A percentile compares a stretch with the other conserved stretches of the same genome.
Evolutionary conservation across 768 basidiomycete genomes (phyloP).

Genomic region (Termitomyces sp.): DNA sequence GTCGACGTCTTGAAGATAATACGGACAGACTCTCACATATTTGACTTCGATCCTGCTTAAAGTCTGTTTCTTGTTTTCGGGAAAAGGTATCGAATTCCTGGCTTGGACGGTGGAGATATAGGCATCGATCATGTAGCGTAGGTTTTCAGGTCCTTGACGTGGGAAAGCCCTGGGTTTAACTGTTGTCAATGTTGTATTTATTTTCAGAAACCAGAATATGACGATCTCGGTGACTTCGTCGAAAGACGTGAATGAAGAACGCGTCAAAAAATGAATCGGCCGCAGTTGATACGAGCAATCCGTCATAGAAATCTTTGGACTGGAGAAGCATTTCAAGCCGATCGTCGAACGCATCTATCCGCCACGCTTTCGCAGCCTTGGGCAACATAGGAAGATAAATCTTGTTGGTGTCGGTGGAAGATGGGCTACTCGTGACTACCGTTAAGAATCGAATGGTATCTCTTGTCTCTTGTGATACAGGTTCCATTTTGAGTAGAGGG

Average conservation of each 20-base stretch:
- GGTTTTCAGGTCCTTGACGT: too few species aligned
- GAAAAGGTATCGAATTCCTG: not conserved
- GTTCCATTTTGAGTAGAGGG: not conserved
- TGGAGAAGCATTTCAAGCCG: too few species aligned
- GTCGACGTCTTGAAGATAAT: not conserved
- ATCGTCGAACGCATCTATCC: too few species aligned
- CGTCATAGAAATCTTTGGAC: too few species aligned
- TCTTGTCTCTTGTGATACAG: not conserved
- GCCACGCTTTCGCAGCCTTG: too few species aligned
- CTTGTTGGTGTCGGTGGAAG: too few species aligned
- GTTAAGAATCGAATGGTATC: not conserved
- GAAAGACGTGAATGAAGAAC: not conserved
- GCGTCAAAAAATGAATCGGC: not conserved
- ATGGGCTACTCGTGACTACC: not conserved
- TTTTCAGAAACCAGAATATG: not conserved
- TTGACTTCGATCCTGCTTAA: not conserved
- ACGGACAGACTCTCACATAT: not conserved
- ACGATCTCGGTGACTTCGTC: not conserved
- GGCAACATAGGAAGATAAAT: too few species aligned
- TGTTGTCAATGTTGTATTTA: too few species aligned
- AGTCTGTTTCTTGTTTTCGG: not conserved
- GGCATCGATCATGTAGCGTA: too few species aligned
- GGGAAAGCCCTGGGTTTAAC: too few species aligned
- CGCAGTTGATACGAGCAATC: too few species aligned
- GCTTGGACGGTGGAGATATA: too few species aligned